phyloP scores from a whole-genome alignment of 345 rosid genomes.

The Populus euphratica region DNA sequence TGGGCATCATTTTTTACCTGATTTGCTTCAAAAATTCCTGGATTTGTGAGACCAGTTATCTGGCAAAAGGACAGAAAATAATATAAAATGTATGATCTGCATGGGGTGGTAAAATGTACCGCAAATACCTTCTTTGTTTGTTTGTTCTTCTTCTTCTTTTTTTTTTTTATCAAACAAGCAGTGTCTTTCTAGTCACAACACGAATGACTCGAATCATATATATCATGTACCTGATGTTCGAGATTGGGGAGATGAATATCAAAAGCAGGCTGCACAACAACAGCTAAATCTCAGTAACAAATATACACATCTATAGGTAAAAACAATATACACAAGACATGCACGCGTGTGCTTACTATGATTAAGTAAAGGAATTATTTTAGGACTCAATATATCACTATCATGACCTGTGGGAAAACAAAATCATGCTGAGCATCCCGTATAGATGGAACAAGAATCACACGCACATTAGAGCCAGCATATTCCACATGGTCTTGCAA shows the following conservation, averaged over 20 bases:
- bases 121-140: no score
- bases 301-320: not conserved
- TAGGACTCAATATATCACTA: not conserved
- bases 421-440: constrained; percentile 91
- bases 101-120: not conserved
- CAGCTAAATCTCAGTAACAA: constrained; percentile 5
- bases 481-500: constrained; percentile 78
- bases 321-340: not conserved
- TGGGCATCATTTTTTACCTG: constrained; percentile 37
- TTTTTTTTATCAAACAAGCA: not conserved
- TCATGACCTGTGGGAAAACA: constrained; percentile 88
- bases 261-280: constrained; percentile 67
- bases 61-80: constrained; percentile 20
- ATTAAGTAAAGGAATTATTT: not conserved
- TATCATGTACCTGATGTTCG: constrained; percentile 54
- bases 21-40: constrained; percentile 74
- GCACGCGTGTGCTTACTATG: not conserved
- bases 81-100: constrained; percentile 2
- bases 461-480: constrained; percentile 61
- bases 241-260: constrained; percentile 46
- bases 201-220: not conserved
- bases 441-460: constrained; percentile 71
- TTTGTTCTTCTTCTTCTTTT: no score
- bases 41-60: constrained; percentile 72
- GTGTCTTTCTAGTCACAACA: not conserved